Percentiles rank a stretch among this genome's conserved stretches.
Conservation (phyloP, 441 rosid genomes). For the Dalechampia spathulata region DNA sequence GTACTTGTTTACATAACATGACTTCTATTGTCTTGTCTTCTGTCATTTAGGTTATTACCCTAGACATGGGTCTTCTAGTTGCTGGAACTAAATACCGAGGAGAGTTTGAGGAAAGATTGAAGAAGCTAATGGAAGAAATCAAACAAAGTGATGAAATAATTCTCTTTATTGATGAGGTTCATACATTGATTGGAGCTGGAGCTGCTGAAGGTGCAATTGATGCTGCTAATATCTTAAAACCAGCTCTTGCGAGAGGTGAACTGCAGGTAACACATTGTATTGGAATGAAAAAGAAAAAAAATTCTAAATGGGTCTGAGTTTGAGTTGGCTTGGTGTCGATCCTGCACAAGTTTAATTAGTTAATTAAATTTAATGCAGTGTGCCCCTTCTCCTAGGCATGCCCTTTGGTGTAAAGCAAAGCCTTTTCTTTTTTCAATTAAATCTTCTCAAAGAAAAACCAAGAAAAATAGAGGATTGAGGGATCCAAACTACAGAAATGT, state of each 20-base stretch:
- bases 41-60: constrained; percentile 30
- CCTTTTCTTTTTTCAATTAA: too few relatives aligned
- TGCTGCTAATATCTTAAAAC: constrained; percentile 55
- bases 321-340: not conserved
- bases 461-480: too few relatives aligned
- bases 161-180: constrained; percentile 57
- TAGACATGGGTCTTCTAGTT: constrained; percentile 52
- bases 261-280: constrained; percentile 26
- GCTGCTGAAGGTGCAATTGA: constrained; percentile 44
- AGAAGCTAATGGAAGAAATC: constrained; percentile 44
- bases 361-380: too few relatives aligned
- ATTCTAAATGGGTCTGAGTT: not conserved
- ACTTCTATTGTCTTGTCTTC: too few relatives aligned
- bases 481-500: too few relatives aligned
- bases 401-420: too few relatives aligned
- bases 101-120: constrained; percentile 49
- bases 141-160: constrained; percentile 44
- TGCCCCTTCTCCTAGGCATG: too few relatives aligned
- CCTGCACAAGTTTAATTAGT: not conserved
- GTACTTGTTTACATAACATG: too few relatives aligned
- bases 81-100: constrained; percentile 49
- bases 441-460: too few relatives aligned
- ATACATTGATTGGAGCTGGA: constrained; percentile 48
- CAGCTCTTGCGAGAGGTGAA: constrained; percentile 58
- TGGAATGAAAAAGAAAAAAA: not conserved